These are phyloP conservation scores for Adansonia digitata DNA, from an alignment of 345 rosid genomes.

Conservation along the genomic window DNA sequence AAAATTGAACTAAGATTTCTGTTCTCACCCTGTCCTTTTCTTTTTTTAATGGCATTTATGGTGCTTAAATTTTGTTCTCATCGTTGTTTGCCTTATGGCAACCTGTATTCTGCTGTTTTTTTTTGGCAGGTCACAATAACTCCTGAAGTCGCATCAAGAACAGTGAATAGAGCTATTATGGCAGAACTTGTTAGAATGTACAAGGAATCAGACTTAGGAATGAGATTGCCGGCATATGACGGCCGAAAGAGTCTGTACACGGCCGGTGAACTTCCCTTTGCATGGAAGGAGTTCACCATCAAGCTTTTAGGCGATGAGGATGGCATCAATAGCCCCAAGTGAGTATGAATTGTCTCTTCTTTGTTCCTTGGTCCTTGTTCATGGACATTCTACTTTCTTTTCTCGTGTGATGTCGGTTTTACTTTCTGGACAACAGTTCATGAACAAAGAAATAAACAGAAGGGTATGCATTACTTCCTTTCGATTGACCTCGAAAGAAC, in stretches of 20 bases:
- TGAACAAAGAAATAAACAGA: not conserved
- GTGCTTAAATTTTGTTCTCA: constrained; percentile 36
- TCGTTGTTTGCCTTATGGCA: constrained; percentile 33
- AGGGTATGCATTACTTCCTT: constrained; percentile 6
- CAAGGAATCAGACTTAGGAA: constrained; percentile 86
- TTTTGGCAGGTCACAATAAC: constrained; percentile 81
- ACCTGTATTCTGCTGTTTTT: constrained; percentile 31
- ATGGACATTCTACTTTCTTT: constrained; percentile 1
- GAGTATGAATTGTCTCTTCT: constrained; percentile 19
- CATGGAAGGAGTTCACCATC: constrained; percentile 77
- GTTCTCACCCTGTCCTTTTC: constrained; percentile 19
- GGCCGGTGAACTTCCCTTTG: constrained; percentile 91
- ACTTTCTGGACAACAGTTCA: constrained; percentile 4
- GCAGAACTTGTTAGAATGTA: constrained; percentile 86
- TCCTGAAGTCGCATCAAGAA: constrained; percentile 88
- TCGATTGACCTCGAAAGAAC: not conserved
- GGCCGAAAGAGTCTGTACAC: constrained; percentile 97
- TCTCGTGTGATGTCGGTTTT: constrained; percentile 1
- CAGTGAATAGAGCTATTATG: constrained; percentile 83
- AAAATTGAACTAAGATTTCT: constrained; percentile 30
- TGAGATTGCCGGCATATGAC: constrained; percentile 95
- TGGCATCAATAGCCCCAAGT: constrained; percentile 82
- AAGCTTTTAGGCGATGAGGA: constrained; percentile 79
- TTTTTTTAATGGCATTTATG: constrained; percentile 29
- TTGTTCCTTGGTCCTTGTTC: not conserved